Percentiles rank a stretch among this genome's conserved stretches.
Evolutionary conservation across 148 eudicot species (phyloP).

Genomic region (Mesembryanthemum crystallinum): DNA sequence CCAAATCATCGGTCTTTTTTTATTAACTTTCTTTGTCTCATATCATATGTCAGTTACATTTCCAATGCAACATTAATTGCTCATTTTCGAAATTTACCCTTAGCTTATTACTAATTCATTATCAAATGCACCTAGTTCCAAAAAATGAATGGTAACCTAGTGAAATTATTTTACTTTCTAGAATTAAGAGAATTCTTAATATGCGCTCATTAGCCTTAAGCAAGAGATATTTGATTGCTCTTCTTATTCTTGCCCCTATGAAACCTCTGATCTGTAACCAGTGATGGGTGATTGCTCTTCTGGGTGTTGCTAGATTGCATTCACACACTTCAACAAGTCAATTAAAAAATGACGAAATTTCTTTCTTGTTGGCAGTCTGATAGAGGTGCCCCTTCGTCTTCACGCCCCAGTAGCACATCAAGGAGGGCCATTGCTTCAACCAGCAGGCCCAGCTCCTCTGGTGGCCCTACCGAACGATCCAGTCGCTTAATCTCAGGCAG

Average conservation of each 20-base stretch:
- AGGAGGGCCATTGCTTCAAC: conserved; percentile 40
- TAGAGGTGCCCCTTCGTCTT: conserved; percentile 31
- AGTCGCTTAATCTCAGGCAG: conserved; percentile 31
- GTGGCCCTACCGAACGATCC: conserved; percentile 34
- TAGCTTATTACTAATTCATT: no score
- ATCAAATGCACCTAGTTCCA: no score
- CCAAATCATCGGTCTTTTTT: no score
- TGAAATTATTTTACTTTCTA: no score
- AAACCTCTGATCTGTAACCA: background rate
- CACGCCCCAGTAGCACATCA: conserved; percentile 40
- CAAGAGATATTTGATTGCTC: no score
- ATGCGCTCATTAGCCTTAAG: no score
- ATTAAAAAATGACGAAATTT: background rate
- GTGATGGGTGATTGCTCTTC: background rate
- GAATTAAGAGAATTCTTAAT: no score
- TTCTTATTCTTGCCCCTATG: background rate
- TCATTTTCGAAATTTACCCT: no score
- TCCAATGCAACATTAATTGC: no score
- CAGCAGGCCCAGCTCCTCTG: conserved; percentile 39
- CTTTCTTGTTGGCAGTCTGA: conserved; percentile 24
- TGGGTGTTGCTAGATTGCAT: background rate
- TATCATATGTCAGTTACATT: no score
- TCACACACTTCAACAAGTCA: background rate
- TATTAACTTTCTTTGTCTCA: no score
- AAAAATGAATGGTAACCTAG: no score